Percentiles rank a stretch among this genome's conserved stretches.
Evolutionary conservation across 2,329 filamentous ascomycete genomes (phyloP).

Genomic region (Fusarium sp.): DNA sequence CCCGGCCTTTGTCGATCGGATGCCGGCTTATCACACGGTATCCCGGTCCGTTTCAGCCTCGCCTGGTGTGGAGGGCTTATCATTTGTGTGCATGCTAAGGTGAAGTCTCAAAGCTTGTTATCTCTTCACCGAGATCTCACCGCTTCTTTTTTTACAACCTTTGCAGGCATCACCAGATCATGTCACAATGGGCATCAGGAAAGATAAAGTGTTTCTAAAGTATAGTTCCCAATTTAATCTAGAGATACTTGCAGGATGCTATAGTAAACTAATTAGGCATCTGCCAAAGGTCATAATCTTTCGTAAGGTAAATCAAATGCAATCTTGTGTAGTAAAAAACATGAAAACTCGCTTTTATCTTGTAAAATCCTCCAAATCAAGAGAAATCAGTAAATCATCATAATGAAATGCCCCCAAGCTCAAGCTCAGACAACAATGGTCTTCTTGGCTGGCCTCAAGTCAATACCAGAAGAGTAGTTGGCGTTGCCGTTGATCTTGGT

Average conservation of each 20-base stretch:
- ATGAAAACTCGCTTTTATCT: slow-evolving; percentile 35
- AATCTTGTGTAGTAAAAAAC: slow-evolving; percentile 33
- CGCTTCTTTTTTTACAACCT: slow-evolving; percentile 8
- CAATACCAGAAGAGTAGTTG: slow-evolving; percentile 52
- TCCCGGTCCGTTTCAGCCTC: slow-evolving; percentile 20
- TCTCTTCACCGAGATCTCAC: slow-evolving; percentile 25
- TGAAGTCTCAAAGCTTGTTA: slow-evolving; percentile 6
- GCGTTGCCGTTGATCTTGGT: slow-evolving; percentile 45
- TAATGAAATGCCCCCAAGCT: neutral
- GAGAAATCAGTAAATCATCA: slow-evolving; percentile 5
- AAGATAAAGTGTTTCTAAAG: neutral
- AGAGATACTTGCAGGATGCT: slow-evolving; percentile 23
- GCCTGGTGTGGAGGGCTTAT: slow-evolving; percentile 14
- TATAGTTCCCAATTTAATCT: slow-evolving; percentile 28
- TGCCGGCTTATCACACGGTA: slow-evolving; percentile 28
- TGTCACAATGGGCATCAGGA: neutral
- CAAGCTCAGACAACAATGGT: slow-evolving; percentile 37
- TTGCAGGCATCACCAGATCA: slow-evolving; percentile 3
- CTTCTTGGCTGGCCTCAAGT: slow-evolving; percentile 47
- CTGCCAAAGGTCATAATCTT: slow-evolving; percentile 25
- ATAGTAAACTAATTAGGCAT: slow-evolving; percentile 27
- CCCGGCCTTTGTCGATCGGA: slow-evolving; percentile 15
- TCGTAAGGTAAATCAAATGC: slow-evolving; percentile 36
- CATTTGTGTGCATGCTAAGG: neutral
- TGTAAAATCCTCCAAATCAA: slow-evolving; percentile 20